Evolutionary conservation across 495 filamentous ascomycete genomes (phyloP).

Genomic region (Aspergillus olivimuriae): DNA sequence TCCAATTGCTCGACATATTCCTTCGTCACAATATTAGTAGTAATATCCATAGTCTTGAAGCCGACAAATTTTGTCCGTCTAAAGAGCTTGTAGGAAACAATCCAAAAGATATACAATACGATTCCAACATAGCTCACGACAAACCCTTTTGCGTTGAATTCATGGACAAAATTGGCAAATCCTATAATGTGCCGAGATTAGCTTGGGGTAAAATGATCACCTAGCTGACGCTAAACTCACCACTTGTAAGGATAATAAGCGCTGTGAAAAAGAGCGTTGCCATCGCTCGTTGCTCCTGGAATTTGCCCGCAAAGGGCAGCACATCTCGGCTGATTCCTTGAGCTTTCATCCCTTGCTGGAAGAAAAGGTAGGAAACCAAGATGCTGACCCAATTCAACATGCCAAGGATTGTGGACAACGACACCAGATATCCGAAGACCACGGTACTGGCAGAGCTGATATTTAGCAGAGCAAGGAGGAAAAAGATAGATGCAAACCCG

Average conservation of each 20-base stretch:
- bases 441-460: not conserved
- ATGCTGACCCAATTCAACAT: slow-evolving; percentile 7
- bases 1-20: not conserved
- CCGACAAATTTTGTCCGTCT: slow-evolving; percentile 48
- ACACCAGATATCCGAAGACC: slow-evolving; percentile 4
- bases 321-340: not conserved
- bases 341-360: not conserved
- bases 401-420: slow-evolving; percentile 1
- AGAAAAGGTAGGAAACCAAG: slow-evolving; percentile 5
- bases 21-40: not conserved
- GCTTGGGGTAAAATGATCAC: not conserved
- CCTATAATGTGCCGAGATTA: not conserved
- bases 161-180: slow-evolving; percentile 1
- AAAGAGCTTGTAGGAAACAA: slow-evolving; percentile 47
- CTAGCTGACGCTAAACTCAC: not conserved
- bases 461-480: slow-evolving; percentile 1
- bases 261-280: slow-evolving; percentile 3
- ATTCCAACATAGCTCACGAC: slow-evolving; percentile 3
- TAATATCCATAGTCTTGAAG: slow-evolving; percentile 43
- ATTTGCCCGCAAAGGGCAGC: not conserved
- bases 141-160: slow-evolving; percentile 1
- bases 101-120: slow-evolving; percentile 34
- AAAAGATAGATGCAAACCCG: not conserved
- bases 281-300: slow-evolving; percentile 1
- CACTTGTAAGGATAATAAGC: slow-evolving; percentile 4